Base-by-base conservation (phyloP, 768 basidiomycete genomes). In the Ramaria sp. region DNA sequence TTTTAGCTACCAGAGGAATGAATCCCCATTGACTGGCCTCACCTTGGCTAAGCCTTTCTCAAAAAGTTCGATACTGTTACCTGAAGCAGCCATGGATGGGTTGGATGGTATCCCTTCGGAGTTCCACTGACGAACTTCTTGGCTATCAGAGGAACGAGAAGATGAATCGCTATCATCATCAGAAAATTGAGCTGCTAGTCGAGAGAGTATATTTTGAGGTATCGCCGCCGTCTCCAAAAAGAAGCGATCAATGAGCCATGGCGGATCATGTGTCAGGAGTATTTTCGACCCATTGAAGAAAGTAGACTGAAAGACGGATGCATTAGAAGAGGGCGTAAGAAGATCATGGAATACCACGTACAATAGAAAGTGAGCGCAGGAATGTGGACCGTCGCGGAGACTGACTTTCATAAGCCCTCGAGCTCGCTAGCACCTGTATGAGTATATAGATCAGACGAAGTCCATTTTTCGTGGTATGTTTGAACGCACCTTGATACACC, bases 311-410 rank as follows among this genome's bases (percentile, higher is more conserved):
- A 27, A 57, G 37, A 55, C 52, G 30, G 50, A 56, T 9, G 27
- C 3, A 38, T 58, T 36, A 24, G 30, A 50, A 45, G 57, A n/a
- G 38, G 16, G 28, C 32, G 18, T 27, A 57, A 60, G 25, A 60
- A 48, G 39, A 18, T 16, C 50, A 27, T 8, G 2, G 28, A 16
- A 3, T 50, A 25, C 27, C 49, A 30, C 45, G 52, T 10, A 80
- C 86, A 74, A 87, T 85, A 5, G 71, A 73, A 27, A 76, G 67
- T 13, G 85, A 85, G 18, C 88, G 77, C 12, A 82, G 62, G 60
- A 83, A 88, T 0, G 85, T 74, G 5, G 72, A 65, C 16, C 70
- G 70, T 45, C 65, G 67, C 34, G 69, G 64, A 16, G 69, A 68
- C 28, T 67, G 18, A 20, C 25, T 27, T 47, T 48, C 53, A n/a